Conservation (phyloP, 768 basidiomycete genomes). For the Rhodotorula babjevae region DNA sequence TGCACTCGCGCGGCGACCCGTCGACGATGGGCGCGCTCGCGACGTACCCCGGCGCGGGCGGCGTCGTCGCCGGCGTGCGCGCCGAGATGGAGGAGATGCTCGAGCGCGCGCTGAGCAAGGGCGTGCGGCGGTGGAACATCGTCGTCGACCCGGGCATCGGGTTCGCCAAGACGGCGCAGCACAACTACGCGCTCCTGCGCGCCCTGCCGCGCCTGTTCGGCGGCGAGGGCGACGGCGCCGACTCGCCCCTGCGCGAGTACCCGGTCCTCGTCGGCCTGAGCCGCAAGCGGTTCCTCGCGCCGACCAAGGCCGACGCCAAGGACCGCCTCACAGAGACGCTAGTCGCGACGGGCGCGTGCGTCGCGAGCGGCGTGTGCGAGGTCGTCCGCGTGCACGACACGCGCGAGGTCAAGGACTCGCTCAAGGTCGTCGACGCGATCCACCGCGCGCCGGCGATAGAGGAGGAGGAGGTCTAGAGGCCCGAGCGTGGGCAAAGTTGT, state of each 20-base stretch:
- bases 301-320: slow-evolving; percentile 55
- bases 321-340: slow-evolving; percentile 76
- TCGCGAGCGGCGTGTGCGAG: slow-evolving; percentile 63
- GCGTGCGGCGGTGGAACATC: slow-evolving; percentile 79
- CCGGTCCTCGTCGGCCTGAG: slow-evolving; percentile 68
- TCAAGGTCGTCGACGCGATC: slow-evolving; percentile 56
- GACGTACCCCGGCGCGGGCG: slow-evolving; percentile 46
- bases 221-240: slow-evolving; percentile 17
- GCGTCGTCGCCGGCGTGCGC: slow-evolving; percentile 64
- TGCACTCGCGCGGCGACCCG: slow-evolving; percentile 89
- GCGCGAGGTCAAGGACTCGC: slow-evolving; percentile 66
- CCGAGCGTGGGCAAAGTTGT: background rate
- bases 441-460: background rate
- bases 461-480: too few species aligned
- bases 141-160: slow-evolving; percentile 89
- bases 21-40: slow-evolving; percentile 64
- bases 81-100: slow-evolving; percentile 69
- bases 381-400: slow-evolving; percentile 80
- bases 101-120: slow-evolving; percentile 61
- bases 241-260: slow-evolving; percentile 47
- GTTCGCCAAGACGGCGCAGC: slow-evolving; percentile 79
- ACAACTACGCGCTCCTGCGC: slow-evolving; percentile 66
- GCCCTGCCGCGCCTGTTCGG: slow-evolving; percentile 50
- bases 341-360: slow-evolving; percentile 65
- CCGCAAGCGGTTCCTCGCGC: slow-evolving; percentile 76